Conservation (phyloP, 2,329 filamentous ascomycete genomes). For the Botrytis pseudocinerea region DNA sequence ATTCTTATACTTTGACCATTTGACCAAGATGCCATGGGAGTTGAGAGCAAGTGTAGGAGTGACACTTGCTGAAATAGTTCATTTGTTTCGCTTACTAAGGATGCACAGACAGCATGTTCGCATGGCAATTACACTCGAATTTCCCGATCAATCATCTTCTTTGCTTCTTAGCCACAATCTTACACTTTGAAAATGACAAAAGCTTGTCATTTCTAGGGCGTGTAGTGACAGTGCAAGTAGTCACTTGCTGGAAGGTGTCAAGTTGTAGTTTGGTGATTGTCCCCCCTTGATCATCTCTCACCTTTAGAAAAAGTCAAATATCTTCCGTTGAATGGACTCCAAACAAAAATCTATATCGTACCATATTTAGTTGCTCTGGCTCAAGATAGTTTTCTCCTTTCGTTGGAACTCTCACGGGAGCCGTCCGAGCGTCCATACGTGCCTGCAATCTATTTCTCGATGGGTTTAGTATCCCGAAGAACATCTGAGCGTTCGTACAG, state of each 20-base stretch:
- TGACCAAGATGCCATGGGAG: not conserved
- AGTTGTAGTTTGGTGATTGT: not conserved
- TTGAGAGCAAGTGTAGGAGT: not conserved
- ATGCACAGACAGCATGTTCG: conserved; percentile 5
- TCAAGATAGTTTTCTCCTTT: not conserved
- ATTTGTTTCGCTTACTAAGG: not conserved
- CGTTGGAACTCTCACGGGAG: not conserved
- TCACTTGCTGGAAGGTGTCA: not conserved
- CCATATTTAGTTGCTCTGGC: not conserved
- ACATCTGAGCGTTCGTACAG: conserved; percentile 14
- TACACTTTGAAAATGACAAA: not conserved
- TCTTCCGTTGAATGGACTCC: not conserved
- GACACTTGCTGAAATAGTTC: not conserved
- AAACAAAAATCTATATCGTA: not conserved
- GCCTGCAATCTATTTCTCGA: not conserved
- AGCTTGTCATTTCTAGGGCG: not conserved
- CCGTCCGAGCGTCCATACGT: not conserved
- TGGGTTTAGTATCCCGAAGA: conserved; percentile 7
- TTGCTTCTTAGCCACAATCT: not conserved
- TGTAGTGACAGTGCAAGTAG: not conserved
- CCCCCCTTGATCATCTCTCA: not conserved
- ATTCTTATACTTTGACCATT: not conserved
- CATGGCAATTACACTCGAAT: not conserved
- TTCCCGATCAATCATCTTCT: not conserved
- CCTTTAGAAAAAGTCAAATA: not conserved